Evolutionary conservation across 2,329 filamentous ascomycete genomes (phyloP), one percentile per base, ranked within the genome.

Genomic region (Calonectria crousiana): DNA sequence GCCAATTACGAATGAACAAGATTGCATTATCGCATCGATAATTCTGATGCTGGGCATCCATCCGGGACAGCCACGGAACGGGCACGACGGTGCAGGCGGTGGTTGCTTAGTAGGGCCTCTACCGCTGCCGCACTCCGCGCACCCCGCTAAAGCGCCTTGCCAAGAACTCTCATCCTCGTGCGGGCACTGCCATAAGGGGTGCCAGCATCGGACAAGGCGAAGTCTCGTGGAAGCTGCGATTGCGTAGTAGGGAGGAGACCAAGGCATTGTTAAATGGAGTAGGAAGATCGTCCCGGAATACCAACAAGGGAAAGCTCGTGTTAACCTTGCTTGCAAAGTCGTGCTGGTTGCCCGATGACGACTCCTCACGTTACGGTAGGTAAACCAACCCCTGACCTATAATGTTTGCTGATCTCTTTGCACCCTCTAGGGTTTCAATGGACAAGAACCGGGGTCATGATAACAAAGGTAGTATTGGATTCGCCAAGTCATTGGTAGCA

Each of bases 271-370:
- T 11, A 28, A 26, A 20, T 36, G 18, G 66, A 32, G 38, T 28
- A 20, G 38, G 28, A 60, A 30, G 68, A 66, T 66, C 49, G 30
- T 36, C 68, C 49, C 30, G 49, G 28, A 28, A 56, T 38, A 66
- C 68, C 38, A 49, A 36, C 34, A 18, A 65, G 58, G 68, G 53
- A 71, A 65, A 65, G 60, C 60, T 71, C 60, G 60, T 71, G 68
- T 71, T 66, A 71, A 66, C 68, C 68, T 56, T 66, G 68, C 49
- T 52, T 47, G 49, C 34, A 47, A 32, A 18, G 32, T 18, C 18
- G 32, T 56, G 68, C 56, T 66, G 68, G 68, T n/a, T 38, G 56
- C 68, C 60, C 41, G 68, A 71, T 71, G 68, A 71, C 68, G 68
- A 71, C 68, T 56, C 49, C 68, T 58, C 36, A 65, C 34, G 26